phyloP scores from a whole-genome alignment of 164 flowering plant species.

The Taxillus chinensis region DNA sequence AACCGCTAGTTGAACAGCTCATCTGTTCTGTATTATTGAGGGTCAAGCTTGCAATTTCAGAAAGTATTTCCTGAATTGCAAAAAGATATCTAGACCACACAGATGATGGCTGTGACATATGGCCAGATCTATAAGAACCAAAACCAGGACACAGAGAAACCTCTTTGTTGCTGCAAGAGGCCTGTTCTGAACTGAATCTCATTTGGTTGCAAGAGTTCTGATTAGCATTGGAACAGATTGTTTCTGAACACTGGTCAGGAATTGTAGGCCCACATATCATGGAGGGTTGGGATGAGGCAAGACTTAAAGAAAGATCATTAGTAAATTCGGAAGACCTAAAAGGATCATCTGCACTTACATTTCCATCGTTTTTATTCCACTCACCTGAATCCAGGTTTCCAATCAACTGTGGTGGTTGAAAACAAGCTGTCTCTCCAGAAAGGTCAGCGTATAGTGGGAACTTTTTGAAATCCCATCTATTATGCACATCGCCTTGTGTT shows the following conservation, averaged over 20 bases:
- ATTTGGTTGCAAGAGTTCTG: slow-evolving; percentile 19
- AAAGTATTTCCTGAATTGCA: slow-evolving; percentile 66
- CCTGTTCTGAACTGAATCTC: slow-evolving; percentile 32
- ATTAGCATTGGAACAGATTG: slow-evolving; percentile 24
- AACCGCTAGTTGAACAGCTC: slow-evolving; percentile 10
- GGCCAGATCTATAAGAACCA: slow-evolving; percentile 19
- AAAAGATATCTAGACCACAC: slow-evolving; percentile 48
- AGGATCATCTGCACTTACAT: slow-evolving; percentile 13
- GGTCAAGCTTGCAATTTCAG: slow-evolving; percentile 50
- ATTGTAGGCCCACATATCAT: slow-evolving; percentile 12
- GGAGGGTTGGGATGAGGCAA: slow-evolving; percentile 43
- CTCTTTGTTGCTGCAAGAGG: slow-evolving; percentile 31
- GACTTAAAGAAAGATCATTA: slow-evolving; percentile 64
- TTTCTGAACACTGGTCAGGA: slow-evolving; percentile 46
- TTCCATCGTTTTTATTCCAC: slow-evolving; percentile 25
- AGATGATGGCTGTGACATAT: slow-evolving; percentile 22
- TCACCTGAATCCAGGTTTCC: slow-evolving; percentile 18
- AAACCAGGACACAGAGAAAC: slow-evolving; percentile 25
- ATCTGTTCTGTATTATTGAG: slow-evolving; percentile 30
- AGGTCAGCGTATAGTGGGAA: slow-evolving; percentile 13
- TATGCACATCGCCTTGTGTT: slow-evolving; percentile 11
- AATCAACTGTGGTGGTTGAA: slow-evolving; percentile 15
- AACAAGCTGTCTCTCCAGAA: slow-evolving; percentile 11
- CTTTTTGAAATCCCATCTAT: slow-evolving; percentile 24
- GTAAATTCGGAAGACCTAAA: slow-evolving; percentile 20